Base-by-base conservation (phyloP, 371 early-diverging fungal species). In the Mucor racemosus region DNA sequence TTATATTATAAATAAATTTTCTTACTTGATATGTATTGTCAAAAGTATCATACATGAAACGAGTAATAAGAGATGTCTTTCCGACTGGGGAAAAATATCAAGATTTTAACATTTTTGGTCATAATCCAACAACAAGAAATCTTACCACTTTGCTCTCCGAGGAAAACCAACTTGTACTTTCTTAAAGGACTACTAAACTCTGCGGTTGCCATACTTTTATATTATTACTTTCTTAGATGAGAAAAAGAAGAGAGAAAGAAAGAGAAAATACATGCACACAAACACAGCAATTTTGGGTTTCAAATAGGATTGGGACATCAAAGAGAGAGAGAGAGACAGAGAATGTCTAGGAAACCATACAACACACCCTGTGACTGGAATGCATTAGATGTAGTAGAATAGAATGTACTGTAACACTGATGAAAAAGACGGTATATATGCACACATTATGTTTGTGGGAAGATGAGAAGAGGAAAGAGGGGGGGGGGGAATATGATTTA, bases 31-130 rank as follows among this genome's bases (percentile, higher is more conserved):
- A 97, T 40, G 95, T 92, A 70, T 92, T 94, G 84, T 97, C 97
- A 74, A 97, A 97, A n/a, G 95, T 95, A 74, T 96, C 97, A 76
- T 97, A 96, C 97, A 97, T 96, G 78, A 97, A 97, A 34, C 96
- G 91, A 17, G 98, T 97, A 65, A 99, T 97, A 53, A 99, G 86
- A 3, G 97, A 96, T 0, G 99, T 99, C 76, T 99, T 99, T 55
- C 99, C 99, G 21, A 98, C 98, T 93, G 33, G 31, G 21, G 14
- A 44, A 21, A 39, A 15, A 31, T 38, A 17, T 44, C 8, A 58
- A 14, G n/a, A 13, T 41, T 36, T 15, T 84, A 38, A 17, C 10
- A 19, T 4, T 40, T 42, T 11, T 34, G 4, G 26, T 26, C 26
- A 26, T 26, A 26, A 26, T 26, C 26, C 3, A 26, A 26, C 3